Percentiles rank a stretch among this genome's conserved stretches.
Evolutionary conservation across 2,329 filamentous ascomycete species (phyloP).

Genomic region (Elsinoe batatas): DNA sequence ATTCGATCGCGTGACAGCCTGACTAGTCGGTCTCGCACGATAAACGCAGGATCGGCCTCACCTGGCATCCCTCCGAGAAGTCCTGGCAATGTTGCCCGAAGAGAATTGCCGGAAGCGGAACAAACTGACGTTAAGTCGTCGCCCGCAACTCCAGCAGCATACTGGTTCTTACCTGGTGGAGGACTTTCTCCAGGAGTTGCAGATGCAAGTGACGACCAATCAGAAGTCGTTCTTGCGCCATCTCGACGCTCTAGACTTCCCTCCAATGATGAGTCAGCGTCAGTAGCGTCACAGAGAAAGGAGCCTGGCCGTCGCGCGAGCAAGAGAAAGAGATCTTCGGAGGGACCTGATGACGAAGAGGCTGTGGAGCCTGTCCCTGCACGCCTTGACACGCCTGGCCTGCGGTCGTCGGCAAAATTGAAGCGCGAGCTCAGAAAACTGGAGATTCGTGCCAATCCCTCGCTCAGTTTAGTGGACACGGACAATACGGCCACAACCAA

Average conservation of each 20-base stretch:
- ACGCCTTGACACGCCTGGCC: not conserved
- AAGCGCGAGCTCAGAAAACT: slow-evolving; percentile 4
- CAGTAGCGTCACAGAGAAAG: no score
- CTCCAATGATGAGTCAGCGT: no score
- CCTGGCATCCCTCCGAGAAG: no score
- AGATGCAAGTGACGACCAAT: not conserved
- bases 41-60: no score
- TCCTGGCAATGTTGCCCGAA: no score
- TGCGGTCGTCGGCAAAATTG: not conserved
- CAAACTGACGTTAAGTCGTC: no score
- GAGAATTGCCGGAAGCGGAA: no score
- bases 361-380: not conserved
- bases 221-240: not conserved
- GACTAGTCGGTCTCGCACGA: no score
- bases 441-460: slow-evolving; percentile 9
- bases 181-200: not conserved
- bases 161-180: slow-evolving; percentile 4
- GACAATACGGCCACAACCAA: not conserved
- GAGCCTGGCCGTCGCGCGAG: no score
- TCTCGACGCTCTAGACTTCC: no score
- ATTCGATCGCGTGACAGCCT: no score
- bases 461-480: not conserved
- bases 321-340: no score
- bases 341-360: not conserved
- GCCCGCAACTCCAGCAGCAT: not conserved